These are phyloP conservation scores for Tubosaeta sp. DNA, from an alignment of 768 basidiomycete species.

Conservation along the genomic window DNA sequence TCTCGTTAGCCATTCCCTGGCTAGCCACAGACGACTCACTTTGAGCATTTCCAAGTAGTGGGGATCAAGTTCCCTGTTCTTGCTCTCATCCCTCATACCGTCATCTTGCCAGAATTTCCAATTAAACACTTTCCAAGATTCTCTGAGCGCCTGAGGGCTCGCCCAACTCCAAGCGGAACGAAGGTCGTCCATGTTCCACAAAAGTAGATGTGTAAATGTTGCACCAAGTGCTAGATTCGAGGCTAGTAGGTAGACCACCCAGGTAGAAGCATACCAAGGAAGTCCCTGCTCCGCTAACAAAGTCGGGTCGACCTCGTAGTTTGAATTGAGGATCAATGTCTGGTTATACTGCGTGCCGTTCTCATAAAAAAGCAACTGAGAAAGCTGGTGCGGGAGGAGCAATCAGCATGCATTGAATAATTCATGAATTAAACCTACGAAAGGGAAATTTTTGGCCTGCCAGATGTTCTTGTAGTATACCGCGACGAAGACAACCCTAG, in stretches of 20 bases:
- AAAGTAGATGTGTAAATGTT: slow-evolving; percentile 46
- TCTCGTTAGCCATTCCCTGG: slow-evolving; percentile 3
- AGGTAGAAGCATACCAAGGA: slow-evolving; percentile 27
- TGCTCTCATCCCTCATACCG: slow-evolving; percentile 23
- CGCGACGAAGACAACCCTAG: slow-evolving; percentile 34
- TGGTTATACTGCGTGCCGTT: slow-evolving; percentile 54
- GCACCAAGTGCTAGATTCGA: slow-evolving; percentile 36
- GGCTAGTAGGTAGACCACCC: slow-evolving; percentile 18
- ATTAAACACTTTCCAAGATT: slow-evolving; percentile 28
- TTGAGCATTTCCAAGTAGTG: slow-evolving; percentile 50
- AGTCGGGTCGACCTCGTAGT: slow-evolving; percentile 46
- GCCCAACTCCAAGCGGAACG: slow-evolving; percentile 45
- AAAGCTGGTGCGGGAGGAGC: slow-evolving; percentile 28
- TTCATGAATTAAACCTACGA: slow-evolving; percentile 37
- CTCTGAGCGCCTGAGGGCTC: slow-evolving; percentile 24
- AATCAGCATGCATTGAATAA: neutral
- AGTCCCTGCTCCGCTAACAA: slow-evolving; percentile 41
- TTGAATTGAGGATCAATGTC: slow-evolving; percentile 46
- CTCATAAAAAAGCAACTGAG: slow-evolving; percentile 47
- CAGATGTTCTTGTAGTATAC: slow-evolving; percentile 50
- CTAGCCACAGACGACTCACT: slow-evolving; percentile 23
- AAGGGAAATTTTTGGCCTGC: slow-evolving; percentile 58
- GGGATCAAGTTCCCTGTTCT: slow-evolving; percentile 44
- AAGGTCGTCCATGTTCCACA: slow-evolving; percentile 53
- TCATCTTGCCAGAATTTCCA: slow-evolving; percentile 35